These are phyloP conservation scores for Dissophora globulifera DNA, from an alignment of 192 early-diverging fungal genomes.

Conservation along the genomic window DNA sequence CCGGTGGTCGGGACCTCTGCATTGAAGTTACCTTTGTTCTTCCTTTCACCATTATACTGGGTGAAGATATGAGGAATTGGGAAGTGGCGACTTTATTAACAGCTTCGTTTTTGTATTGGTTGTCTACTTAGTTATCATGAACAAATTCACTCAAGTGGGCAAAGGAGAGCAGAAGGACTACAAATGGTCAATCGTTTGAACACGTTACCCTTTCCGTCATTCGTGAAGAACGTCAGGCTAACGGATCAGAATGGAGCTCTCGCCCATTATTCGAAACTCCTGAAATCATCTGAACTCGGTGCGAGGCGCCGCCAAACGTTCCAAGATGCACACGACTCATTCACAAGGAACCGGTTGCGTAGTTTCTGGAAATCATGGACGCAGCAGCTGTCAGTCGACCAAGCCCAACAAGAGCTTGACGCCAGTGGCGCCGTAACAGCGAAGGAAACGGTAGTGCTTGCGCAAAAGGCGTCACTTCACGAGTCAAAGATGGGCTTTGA, in stretches of 20 bases:
- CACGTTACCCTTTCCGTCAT: conserved; percentile 26
- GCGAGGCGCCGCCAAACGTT: not conserved
- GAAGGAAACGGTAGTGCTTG: conserved; percentile 16
- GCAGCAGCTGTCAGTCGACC: not conserved
- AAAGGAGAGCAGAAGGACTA: conserved; percentile 15
- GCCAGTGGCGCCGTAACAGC: conserved; percentile 10
- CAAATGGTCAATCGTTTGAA: conserved; percentile 15
- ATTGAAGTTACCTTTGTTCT: conserved; percentile 44
- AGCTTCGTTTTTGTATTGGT: conserved; percentile 4
- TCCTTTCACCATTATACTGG: conserved; percentile 15
- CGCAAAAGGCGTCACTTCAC: conserved; percentile 23
- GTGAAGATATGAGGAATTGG: not conserved
- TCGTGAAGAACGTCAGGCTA: conserved; percentile 30
- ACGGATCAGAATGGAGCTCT: conserved; percentile 23
- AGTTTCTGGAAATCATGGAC: not conserved
- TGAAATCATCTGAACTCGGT: conserved; percentile 1
- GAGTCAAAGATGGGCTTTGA: conserved; percentile 15
- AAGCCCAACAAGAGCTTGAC: conserved; percentile 15
- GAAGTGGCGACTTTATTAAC: conserved; percentile 3
- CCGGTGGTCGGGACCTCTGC: conserved; percentile 33
- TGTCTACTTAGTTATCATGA: conserved; percentile 21
- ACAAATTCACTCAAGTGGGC: conserved; percentile 25
- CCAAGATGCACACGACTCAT: not conserved
- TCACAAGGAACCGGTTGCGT: not conserved
- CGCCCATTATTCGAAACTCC: conserved; percentile 1